phyloP scores from a whole-genome alignment of 2,329 filamentous ascomycete genomes.

The Stagonosporopsis tanaceti region DNA sequence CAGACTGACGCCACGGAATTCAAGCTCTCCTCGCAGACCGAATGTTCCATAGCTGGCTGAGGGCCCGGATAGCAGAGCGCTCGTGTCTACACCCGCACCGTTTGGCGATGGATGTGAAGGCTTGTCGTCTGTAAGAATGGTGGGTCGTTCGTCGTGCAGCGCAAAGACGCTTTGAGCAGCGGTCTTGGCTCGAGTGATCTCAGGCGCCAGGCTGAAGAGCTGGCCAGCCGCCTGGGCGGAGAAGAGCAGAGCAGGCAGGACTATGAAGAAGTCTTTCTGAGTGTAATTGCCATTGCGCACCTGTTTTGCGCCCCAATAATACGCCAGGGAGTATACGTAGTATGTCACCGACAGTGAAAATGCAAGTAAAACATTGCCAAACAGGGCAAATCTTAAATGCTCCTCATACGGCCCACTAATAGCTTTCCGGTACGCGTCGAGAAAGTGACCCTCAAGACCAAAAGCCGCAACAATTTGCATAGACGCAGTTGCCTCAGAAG shows the following conservation, averaged over 20 bases:
- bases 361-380: conserved; percentile 54
- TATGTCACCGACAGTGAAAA: conserved; percentile 57
- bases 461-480: conserved; percentile 66
- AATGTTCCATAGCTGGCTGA: conserved; percentile 30
- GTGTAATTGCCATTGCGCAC: conserved; percentile 54
- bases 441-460: conserved; percentile 51
- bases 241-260: conserved; percentile 56
- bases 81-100: conserved; percentile 3
- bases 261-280: conserved; percentile 55
- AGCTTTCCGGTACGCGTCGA: conserved; percentile 48
- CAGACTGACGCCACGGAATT: conserved; percentile 46
- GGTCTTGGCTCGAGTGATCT: conserved; percentile 55
- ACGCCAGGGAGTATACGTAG: conserved; percentile 58
- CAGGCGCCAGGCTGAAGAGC: conserved; percentile 56
- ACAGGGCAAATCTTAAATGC: conserved; percentile 50
- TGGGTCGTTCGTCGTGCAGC: conserved; percentile 51
- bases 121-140: conserved; percentile 42
- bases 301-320: conserved; percentile 58
- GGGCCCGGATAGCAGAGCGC: conserved; percentile 22
- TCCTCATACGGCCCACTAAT: conserved; percentile 52
- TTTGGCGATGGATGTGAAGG: neutral
- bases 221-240: conserved; percentile 57
- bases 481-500: conserved; percentile 71
- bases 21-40: conserved; percentile 38
- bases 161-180: conserved; percentile 56